Conservation (phyloP, 2,329 filamentous ascomycete species). For the Aspergillus sp. region DNA sequence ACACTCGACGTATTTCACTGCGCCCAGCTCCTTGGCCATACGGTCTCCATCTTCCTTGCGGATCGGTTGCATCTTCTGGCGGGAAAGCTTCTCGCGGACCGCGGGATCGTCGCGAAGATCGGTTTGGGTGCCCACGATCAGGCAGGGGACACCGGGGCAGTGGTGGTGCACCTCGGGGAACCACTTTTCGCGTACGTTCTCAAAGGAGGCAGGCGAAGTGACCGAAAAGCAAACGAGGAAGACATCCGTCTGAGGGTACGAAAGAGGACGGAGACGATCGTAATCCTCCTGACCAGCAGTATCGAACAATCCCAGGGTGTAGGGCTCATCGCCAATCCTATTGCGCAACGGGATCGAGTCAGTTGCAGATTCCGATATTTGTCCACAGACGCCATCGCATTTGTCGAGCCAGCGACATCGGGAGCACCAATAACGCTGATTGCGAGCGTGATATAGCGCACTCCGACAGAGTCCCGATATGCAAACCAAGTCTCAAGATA, state of each 20-base stretch:
- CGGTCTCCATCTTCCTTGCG: slow-evolving; percentile 88
- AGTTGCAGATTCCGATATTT: slow-evolving; percentile 5
- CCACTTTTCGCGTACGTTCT: slow-evolving; percentile 99
- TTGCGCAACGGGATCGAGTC: slow-evolving; percentile 3
- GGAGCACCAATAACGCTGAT: background rate
- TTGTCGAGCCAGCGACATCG: background rate
- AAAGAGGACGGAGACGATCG: slow-evolving; percentile 91
- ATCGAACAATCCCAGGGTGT: slow-evolving; percentile 96
- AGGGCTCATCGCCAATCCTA: slow-evolving; percentile 98
- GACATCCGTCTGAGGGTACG: slow-evolving; percentile 97
- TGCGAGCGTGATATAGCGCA: background rate
- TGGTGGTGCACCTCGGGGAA: slow-evolving; percentile 98
- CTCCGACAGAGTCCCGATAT: background rate
- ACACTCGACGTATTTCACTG: slow-evolving; percentile 98
- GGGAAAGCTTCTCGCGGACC: slow-evolving; percentile 86
- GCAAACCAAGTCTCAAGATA: too few relatives aligned
- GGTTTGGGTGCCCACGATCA: slow-evolving; percentile 96
- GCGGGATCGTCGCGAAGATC: slow-evolving; percentile 88
- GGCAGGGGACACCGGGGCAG: slow-evolving; percentile 93
- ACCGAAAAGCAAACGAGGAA: slow-evolving; percentile 99
- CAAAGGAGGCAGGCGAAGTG: slow-evolving; percentile 94
- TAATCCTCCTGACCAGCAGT: slow-evolving; percentile 99
- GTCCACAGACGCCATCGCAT: background rate
- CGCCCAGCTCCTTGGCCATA: slow-evolving; percentile 96
- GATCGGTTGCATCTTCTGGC: slow-evolving; percentile 95